A percentile compares a stretch with the other conserved stretches of the same genome.
phyloP scores from a whole-genome alignment of 2,329 filamentous ascomycete species.

The Trichoderma gracile region DNA sequence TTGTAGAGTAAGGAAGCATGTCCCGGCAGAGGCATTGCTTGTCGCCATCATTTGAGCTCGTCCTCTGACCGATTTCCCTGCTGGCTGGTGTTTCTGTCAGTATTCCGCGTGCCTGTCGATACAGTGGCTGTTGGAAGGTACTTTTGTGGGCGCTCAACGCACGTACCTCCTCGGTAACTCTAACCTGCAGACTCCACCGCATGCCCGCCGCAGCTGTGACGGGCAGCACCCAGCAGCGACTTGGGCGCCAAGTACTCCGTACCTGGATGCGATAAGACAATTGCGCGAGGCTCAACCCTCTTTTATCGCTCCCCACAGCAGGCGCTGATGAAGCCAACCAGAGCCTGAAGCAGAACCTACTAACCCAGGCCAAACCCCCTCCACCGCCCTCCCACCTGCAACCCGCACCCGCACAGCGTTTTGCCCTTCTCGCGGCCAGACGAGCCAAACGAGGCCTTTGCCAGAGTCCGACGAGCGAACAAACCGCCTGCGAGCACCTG shows the following conservation, averaged over 20 bases:
- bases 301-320: constrained; percentile 20
- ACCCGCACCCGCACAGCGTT: constrained; percentile 16
- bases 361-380: constrained; percentile 20
- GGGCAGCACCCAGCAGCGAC: neutral
- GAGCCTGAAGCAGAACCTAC: too few relatives aligned
- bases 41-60: neutral
- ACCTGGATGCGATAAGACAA: constrained; percentile 22
- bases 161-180: neutral
- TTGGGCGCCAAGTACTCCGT: neutral
- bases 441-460: neutral
- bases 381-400: constrained; percentile 24
- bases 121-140: neutral
- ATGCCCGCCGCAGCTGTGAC: too few relatives aligned
- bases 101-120: neutral
- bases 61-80: neutral
- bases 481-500: too few relatives aligned
- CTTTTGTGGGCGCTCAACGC: neutral
- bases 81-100: constrained; percentile 1
- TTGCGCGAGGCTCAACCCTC: constrained; percentile 12
- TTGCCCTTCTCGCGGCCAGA: constrained; percentile 2
- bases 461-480: too few relatives aligned
- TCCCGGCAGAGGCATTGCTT: neutral
- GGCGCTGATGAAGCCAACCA: neutral
- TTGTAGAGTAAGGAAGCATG: neutral
- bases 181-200: neutral